Conservation (phyloP, 2,329 filamentous ascomycete species). For the Periglandula ipomoeae region DNA sequence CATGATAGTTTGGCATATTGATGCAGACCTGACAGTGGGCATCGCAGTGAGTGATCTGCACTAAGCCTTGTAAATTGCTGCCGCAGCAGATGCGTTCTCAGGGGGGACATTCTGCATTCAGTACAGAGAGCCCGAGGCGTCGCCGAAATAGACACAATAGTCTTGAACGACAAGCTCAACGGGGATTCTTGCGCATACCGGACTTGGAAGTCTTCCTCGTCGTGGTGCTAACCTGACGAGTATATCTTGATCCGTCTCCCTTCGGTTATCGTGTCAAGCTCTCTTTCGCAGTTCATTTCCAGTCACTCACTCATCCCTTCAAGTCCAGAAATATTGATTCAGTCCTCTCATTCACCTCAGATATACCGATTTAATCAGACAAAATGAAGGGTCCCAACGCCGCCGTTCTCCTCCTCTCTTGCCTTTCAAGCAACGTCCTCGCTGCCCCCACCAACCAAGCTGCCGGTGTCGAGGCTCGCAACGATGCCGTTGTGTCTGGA, state of each 20-base stretch:
- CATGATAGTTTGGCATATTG: neutral
- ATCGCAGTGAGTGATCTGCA: neutral
- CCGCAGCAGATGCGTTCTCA: neutral
- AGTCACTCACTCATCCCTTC: neutral
- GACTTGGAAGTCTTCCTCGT: neutral
- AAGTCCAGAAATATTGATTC: neutral
- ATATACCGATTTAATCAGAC: neutral
- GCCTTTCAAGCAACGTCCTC: constrained; percentile 2
- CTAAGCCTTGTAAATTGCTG: neutral
- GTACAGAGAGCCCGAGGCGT: neutral
- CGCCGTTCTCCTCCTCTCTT: constrained; percentile 4
- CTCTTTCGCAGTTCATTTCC: neutral
- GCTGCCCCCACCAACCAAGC: neutral
- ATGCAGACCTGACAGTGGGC: neutral
- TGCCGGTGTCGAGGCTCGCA: neutral
- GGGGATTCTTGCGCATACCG: no score
- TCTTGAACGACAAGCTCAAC: neutral
- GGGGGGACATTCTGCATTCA: neutral
- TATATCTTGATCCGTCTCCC: neutral
- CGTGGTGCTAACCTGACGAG: neutral
- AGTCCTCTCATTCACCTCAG: neutral
- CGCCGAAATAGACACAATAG: neutral
- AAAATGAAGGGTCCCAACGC: constrained; percentile 4
- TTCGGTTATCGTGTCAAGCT: neutral
- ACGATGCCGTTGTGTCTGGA: neutral